Evolutionary conservation across 139 green algal genomes (phyloP).

Genomic region (Chlorella sp.): DNA sequence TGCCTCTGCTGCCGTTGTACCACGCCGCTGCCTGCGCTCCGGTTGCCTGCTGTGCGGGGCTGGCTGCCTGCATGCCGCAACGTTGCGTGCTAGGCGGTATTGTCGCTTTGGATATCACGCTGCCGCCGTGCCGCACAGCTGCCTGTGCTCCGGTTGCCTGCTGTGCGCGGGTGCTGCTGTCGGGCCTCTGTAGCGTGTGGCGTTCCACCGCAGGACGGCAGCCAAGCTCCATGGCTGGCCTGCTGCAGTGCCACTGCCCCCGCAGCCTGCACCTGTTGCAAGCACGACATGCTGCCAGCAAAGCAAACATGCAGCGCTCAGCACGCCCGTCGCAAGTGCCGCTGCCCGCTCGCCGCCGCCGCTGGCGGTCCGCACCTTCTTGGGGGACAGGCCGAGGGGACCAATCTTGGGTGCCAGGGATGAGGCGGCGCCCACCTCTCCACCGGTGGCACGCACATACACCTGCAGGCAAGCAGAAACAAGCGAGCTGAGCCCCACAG

Average conservation of each 20-base stretch:
- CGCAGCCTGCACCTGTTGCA: not conserved
- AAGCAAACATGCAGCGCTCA: not conserved
- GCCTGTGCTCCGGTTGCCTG: not conserved
- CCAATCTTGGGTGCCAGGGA: slow-evolving; percentile 99
- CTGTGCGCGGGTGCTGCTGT: not conserved
- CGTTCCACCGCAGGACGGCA: not conserved
- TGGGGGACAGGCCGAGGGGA: slow-evolving; percentile 98
- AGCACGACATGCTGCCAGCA: too few relatives aligned
- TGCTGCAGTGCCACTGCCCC: not conserved
- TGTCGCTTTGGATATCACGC: too few relatives aligned
- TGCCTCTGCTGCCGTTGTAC: too few relatives aligned
- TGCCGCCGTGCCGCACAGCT: not conserved
- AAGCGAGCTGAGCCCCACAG: not conserved
- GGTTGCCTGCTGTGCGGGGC: not conserved
- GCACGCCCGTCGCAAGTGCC: not conserved
- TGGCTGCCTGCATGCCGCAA: too few relatives aligned
- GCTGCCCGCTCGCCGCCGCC: not conserved
- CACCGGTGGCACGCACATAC: slow-evolving; percentile 97
- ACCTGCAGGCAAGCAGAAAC: slow-evolving; percentile 79
- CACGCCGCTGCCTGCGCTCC: too few relatives aligned
- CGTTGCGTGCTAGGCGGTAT: too few relatives aligned
- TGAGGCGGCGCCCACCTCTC: slow-evolving; percentile 97
- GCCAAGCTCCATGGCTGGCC: not conserved
- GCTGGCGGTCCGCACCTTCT: slow-evolving; percentile 89
- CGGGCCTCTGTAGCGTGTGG: not conserved